A percentile compares a stretch with the other conserved stretches of the same genome.
phyloP scores from a whole-genome alignment of 139 green algal species.

The Marvania coccoides region DNA sequence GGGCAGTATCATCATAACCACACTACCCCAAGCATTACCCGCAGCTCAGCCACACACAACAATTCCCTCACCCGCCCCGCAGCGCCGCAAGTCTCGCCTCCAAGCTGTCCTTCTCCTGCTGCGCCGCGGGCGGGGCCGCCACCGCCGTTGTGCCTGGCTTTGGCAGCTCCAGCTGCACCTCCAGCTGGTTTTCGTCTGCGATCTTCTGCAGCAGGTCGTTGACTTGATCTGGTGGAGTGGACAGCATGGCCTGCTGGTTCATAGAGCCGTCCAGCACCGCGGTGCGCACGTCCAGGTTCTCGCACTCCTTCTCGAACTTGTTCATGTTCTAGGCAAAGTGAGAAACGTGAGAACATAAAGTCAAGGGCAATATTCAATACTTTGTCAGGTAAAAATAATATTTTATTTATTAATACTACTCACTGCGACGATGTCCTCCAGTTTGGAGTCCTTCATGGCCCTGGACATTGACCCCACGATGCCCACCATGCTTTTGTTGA shows the following conservation, averaged over 20 bases:
- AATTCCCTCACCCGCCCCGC: neutral
- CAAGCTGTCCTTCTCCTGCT: conserved; percentile 54
- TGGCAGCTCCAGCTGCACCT: conserved; percentile 62
- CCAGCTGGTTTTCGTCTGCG: conserved; percentile 79
- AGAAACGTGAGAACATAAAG: neutral
- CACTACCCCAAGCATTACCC: no score
- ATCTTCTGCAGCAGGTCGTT: conserved; percentile 75
- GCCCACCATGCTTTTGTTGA: conserved; percentile 87
- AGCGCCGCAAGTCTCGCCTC: conserved; percentile 61
- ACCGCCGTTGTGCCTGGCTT: conserved; percentile 24
- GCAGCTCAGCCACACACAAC: no score
- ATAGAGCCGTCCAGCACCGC: conserved; percentile 88
- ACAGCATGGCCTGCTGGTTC: conserved; percentile 70
- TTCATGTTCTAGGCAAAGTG: conserved; percentile 75
- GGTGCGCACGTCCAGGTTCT: conserved; percentile 92
- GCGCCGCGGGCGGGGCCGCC: conserved; percentile 7
- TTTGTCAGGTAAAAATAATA: neutral
- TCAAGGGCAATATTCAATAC: neutral
- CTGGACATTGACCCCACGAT: conserved; percentile 92
- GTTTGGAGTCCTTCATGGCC: conserved; percentile 77
- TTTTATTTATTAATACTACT: no score
- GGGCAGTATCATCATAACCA: no score
- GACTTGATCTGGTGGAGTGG: conserved; percentile 94
- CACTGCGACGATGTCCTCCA: conserved; percentile 70
- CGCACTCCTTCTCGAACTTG: conserved; percentile 93